Evolutionary conservation across 345 rosid genomes (phyloP).

Genomic region (Lepidium didymum): DNA sequence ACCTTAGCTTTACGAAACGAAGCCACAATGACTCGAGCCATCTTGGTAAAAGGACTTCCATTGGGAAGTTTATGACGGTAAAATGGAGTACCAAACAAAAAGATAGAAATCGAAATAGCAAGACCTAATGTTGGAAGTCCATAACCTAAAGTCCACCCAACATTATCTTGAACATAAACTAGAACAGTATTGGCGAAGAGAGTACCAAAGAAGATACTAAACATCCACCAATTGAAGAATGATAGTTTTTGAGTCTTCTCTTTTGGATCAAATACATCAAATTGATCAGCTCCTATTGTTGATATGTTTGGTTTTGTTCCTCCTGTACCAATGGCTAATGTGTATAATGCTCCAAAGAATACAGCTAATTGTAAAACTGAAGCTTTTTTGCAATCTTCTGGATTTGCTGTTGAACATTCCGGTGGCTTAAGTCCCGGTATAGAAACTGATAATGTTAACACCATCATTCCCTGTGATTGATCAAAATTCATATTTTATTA

Average conservation of each 20-base stretch:
- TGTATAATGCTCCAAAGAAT: slow-evolving; percentile 74
- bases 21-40: slow-evolving; percentile 71
- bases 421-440: slow-evolving; percentile 63
- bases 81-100: slow-evolving; percentile 61
- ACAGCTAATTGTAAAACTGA: slow-evolving; percentile 53
- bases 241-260: slow-evolving; percentile 76
- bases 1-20: slow-evolving; percentile 52
- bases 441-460: slow-evolving; percentile 66
- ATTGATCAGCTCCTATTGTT: slow-evolving; percentile 88
- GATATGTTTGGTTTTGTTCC: slow-evolving; percentile 96
- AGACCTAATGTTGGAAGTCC: slow-evolving; percentile 75
- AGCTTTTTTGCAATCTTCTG: slow-evolving; percentile 45
- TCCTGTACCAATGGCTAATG: slow-evolving; percentile 68
- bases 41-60: slow-evolving; percentile 71
- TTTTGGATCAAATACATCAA: slow-evolving; percentile 68
- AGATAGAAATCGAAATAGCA: slow-evolving; percentile 43
- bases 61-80: slow-evolving; percentile 65
- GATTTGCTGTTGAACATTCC: slow-evolving; percentile 26
- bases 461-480: slow-evolving; percentile 60
- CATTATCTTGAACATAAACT: slow-evolving; percentile 83
- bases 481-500: background rate
- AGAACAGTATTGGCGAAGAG: slow-evolving; percentile 77
- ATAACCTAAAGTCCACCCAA: slow-evolving; percentile 80
- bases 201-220: slow-evolving; percentile 81
- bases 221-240: slow-evolving; percentile 99